Evolutionary conservation across 129 eudicot species (phyloP), one percentile per base, ranked within the genome.

Genomic region (Flaveria trinervia): DNA sequence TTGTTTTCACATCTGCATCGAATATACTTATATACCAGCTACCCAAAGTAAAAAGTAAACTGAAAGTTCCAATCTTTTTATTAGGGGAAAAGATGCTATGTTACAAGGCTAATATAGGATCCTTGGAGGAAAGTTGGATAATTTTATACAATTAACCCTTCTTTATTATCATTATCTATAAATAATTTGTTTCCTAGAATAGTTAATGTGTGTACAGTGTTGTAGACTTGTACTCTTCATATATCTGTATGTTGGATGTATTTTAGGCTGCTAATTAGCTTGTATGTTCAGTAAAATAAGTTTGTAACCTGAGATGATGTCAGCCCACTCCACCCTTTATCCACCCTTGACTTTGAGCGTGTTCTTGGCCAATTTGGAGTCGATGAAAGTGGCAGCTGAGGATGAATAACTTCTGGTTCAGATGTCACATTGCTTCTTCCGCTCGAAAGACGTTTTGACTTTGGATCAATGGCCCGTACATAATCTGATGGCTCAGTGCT

Each of bases 311-410:
- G 92, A 39, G 92, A 74, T 78, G 91, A 65, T 45, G 86, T 87
- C 74, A 82, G 56, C 50, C 93, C 97, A 44, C 86, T 64, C 97
- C 97, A 90, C 0, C 97, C 97, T 85, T 89, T 93, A 84, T 93
- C 97, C 3, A 89, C 68, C 72, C 90, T 85, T 14, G 99, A 94
- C 73, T 89, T 91, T 11, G 97, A 91, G 85, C 99, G 82, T 22
- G 99, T 94, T 83, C 99, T 89, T 11, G 98, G 98, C 98, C 98
- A 92, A 80, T 83, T 93, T 4, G 92, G 89, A 59, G 99, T 89
- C 11, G 88, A 81, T 18, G 98, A 87, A 67, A 79, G 88, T 30
- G 93, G 96, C 48, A 80, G 62, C 66, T 85, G 97, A 75, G 92
- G 93, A 70, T 93, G 95, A 69, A 91, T 83, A 51, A 94, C 99